These are phyloP conservation scores for Onygena corvina DNA, from an alignment of 2,329 filamentous ascomycete genomes.

Conservation along the genomic window DNA sequence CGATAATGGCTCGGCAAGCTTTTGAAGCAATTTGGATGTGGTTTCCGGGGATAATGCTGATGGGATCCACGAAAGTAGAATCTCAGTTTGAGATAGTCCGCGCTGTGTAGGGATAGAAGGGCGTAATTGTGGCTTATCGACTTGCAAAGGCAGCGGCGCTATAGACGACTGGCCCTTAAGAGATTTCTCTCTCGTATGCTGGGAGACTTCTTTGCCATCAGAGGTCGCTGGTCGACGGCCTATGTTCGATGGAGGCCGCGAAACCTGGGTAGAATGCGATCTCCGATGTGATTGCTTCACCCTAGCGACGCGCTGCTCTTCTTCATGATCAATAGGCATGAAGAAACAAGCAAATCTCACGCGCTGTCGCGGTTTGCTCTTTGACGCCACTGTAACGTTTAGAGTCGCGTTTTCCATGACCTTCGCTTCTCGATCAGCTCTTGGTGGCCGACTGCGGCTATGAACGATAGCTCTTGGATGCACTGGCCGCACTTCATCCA, in stretches of 20 bases:
- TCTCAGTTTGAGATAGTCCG: constrained; percentile 29
- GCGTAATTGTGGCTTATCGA: constrained; percentile 12
- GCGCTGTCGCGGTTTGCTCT: constrained; percentile 17
- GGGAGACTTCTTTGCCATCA: neutral
- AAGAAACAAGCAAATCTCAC: constrained; percentile 28
- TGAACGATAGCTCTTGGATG: neutral
- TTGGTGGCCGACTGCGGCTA: neutral
- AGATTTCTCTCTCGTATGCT: neutral
- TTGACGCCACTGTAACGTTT: neutral
- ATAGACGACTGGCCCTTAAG: neutral
- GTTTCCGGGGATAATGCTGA: constrained; percentile 53
- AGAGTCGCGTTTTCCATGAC: neutral
- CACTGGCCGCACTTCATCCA: constrained; percentile 32
- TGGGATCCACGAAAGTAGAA: constrained; percentile 57
- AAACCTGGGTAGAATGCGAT: neutral
- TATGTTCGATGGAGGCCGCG: neutral
- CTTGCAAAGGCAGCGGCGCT: neutral
- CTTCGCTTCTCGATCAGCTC: neutral
- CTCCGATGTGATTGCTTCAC: neutral
- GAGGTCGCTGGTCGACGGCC: neutral
- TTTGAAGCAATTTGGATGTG: constrained; percentile 57
- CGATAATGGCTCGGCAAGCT: constrained; percentile 65
- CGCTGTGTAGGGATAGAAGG: constrained; percentile 15
- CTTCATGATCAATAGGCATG: constrained; percentile 22
- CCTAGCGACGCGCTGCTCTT: constrained; percentile 11